Base-by-base conservation (phyloP, 2,329 filamentous ascomycete genomes). In the Botrytis medusae region DNA sequence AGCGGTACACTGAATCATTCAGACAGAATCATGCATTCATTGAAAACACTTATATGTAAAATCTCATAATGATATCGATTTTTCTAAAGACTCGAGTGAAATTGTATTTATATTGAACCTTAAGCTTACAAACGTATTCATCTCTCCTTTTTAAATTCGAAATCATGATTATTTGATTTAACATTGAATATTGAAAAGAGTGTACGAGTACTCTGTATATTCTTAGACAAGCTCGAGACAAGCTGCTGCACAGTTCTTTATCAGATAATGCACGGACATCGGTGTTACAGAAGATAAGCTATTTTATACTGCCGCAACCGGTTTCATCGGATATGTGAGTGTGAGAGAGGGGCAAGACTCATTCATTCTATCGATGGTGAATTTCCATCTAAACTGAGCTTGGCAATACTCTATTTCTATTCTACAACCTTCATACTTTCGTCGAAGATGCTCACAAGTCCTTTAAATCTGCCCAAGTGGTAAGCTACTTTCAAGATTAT, bases 391-490 rank as follows among this genome's bases (percentile, higher is more conserved):
- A 34, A 51, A n/a, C 5, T 37, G 44, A 34, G 44, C 8, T 51
- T 67, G 22, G 18, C 22, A 40, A 40, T 18, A 37, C 34, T 54
- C 2, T 32, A 42, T 9, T 42, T 48, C 5, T 20, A 22, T 5
- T 46, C 2, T 32, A 70, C 42, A 46, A 29, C 1, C 37, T 46
- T 32, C n/a, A 54, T 60, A 57, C 5, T 5, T n/a, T 65, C 51
- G 14, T 61, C 29, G n/a, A 72, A 65, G 60, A 80, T 80, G 79
- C 75, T 80, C 32, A 75, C 73, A 34, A 76, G 61, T 62, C 79
- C 79, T 59, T 61, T 81, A 20, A 80, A 81, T 72, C 63, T 81
- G 42, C 79, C 79, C 48, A 81, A 81, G 76, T 81, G 79, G 79
- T 80, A 76, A 69, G 60, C 14, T 16, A 25, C 20, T 25, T 8